Base-by-base conservation (phyloP, 169 alveolate species). In the Plasmodium inui region DNA sequence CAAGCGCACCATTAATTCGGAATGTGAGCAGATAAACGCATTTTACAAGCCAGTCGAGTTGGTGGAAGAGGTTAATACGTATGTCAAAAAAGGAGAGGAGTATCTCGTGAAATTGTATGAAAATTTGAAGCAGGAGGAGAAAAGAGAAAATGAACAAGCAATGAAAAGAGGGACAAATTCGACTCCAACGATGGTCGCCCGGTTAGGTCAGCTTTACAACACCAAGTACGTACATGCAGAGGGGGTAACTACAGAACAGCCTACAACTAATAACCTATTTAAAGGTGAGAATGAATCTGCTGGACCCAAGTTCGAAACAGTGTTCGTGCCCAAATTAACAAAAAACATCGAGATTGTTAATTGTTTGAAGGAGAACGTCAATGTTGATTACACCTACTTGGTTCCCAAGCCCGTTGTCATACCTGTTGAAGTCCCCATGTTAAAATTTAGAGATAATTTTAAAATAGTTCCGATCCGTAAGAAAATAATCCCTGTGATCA, bases 371-470 rank as follows among this genome's bases (percentile, higher is more conserved):
- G 91, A 89, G 82, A 79, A 89, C 46, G 44, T 89, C 8, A 67
- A 89, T 61, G 94, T 89, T 39, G 94, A 89, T 37, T 89, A 89
- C 82, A 89, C 97, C 17, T 95, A 95, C 78, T 80, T 95, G 88
- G 96, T 95, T 30, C 97, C 97, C 55, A 95, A 95, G 57, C 97
- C 97, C 30, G 94, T 95, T 46, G 96, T 95, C 67, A 94, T 95
- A 82, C 97, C 97, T 44, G 95, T 95, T 7, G 95, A 95, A 44
- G 97, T 95, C 26, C 97, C 97, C 46, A 94, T 92, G 46, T 83
- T 95, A 90, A 95, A 95, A 82, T 95, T 92, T 83, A 93, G 92
- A 71, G 96, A 95, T 82, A 88, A 95, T 81, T 95, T 88, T 92
- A 94, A 93, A 71, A 88, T 95, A 14, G 92, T 95, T n/a, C 97